Evolutionary conservation across 352 stramenopile species (phyloP).

Genomic region (Phytophthora pinifolia): DNA sequence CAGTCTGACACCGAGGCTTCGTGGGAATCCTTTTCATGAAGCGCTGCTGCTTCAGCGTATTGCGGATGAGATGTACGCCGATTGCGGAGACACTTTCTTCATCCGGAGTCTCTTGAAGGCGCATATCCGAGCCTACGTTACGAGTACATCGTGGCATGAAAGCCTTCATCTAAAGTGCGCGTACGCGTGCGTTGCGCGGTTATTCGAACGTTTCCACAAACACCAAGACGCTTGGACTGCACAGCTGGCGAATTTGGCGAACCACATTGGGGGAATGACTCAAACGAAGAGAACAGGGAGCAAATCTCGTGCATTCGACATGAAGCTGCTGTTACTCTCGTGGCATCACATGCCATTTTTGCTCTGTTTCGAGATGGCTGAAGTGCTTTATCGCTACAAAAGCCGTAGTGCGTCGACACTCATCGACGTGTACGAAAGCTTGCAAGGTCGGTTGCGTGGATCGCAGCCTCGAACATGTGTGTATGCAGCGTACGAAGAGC

Average conservation of each 20-base stretch:
- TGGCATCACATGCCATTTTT: slow-evolving; percentile 64
- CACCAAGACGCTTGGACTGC: slow-evolving; percentile 16
- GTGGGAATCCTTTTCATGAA: slow-evolving; percentile 50
- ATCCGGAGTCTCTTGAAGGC: slow-evolving; percentile 46
- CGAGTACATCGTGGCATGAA: slow-evolving; percentile 27
- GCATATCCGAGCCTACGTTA: slow-evolving; percentile 49
- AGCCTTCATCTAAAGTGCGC: slow-evolving; percentile 39
- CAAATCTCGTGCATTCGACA: slow-evolving; percentile 16
- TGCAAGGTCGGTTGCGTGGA: slow-evolving; percentile 49
- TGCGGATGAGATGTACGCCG: slow-evolving; percentile 39
- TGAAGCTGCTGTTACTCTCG: slow-evolving; percentile 43
- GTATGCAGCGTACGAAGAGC: slow-evolving; percentile 52
- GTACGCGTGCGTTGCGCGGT: slow-evolving; percentile 20
- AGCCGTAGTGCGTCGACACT: slow-evolving; percentile 12
- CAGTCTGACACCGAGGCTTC: slow-evolving; percentile 38
- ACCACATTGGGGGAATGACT: slow-evolving; percentile 10
- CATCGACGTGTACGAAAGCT: slow-evolving; percentile 59
- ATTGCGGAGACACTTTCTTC: slow-evolving; percentile 57
- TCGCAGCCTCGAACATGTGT: slow-evolving; percentile 24
- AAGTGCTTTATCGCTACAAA: slow-evolving; percentile 53
- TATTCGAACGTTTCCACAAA: slow-evolving; percentile 44
- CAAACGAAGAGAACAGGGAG: background rate
- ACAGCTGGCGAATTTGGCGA: slow-evolving; percentile 7
- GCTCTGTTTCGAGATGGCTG: slow-evolving; percentile 62
- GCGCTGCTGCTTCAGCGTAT: slow-evolving; percentile 60